These are phyloP conservation scores for Linaria vulgaris DNA, from an alignment of 257 asterid genomes.

Conservation along the genomic window DNA sequence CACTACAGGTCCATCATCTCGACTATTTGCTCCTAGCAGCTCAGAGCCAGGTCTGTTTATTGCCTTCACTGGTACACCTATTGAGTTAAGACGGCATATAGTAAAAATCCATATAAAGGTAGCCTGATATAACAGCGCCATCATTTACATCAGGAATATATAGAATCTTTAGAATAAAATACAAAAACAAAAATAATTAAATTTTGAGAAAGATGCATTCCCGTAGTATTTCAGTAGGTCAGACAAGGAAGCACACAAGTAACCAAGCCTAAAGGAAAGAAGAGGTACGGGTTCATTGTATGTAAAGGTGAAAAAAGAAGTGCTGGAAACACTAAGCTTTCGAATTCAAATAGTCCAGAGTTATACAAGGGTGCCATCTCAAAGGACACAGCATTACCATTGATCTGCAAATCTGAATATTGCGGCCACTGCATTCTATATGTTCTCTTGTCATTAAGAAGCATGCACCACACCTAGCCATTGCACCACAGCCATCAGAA, in stretches of 20 bases:
- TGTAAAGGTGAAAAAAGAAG: slow-evolving; percentile 18
- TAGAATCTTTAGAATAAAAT: slow-evolving; percentile 11
- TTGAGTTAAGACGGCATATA: slow-evolving; percentile 24
- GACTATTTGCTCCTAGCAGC: slow-evolving; percentile 87
- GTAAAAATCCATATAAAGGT: neutral
- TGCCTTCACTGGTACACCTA: slow-evolving; percentile 86
- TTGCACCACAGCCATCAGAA: slow-evolving; percentile 19
- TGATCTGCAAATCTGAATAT: slow-evolving; percentile 81
- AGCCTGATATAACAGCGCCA: slow-evolving; percentile 3
- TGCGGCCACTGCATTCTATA: slow-evolving; percentile 99
- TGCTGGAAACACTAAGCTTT: slow-evolving; percentile 1
- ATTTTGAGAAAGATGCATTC: slow-evolving; percentile 1
- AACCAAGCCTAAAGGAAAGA: slow-evolving; percentile 4
- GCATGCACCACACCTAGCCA: slow-evolving; percentile 95
- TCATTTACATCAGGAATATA: slow-evolving; percentile 12
- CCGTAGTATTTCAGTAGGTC: slow-evolving; percentile 15
- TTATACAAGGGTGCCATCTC: slow-evolving; percentile 14
- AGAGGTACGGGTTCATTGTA: slow-evolving; percentile 10
- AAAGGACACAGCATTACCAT: slow-evolving; percentile 56
- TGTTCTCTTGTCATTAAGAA: slow-evolving; percentile 83
- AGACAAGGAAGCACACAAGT: neutral
- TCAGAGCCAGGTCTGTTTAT: slow-evolving; percentile 89
- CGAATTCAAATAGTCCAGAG: neutral
- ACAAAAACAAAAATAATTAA: slow-evolving; percentile 5
- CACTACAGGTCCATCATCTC: slow-evolving; percentile 97